Evolutionary conservation across 1,284 basidiomycete genomes (phyloP).

Genomic region (Tremellales sp.): DNA sequence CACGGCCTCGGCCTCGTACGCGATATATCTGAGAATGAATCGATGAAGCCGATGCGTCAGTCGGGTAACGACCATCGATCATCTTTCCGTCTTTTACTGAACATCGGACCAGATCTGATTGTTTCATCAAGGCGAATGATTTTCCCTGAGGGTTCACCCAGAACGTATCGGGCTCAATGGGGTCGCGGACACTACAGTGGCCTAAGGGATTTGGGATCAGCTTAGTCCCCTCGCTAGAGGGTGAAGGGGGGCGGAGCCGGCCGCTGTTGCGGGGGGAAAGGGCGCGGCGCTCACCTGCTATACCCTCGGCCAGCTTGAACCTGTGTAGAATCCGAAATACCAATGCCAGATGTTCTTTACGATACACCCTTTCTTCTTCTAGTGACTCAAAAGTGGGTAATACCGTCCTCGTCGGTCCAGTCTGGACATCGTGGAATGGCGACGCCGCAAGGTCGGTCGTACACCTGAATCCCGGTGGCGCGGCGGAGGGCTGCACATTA

Average conservation of each 20-base stretch:
- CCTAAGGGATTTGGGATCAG: slow-evolving; percentile 9
- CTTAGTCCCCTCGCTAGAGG: not conserved
- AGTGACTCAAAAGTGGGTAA: slow-evolving; percentile 27
- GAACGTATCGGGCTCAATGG: slow-evolving; percentile 40
- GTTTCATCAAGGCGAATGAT: slow-evolving; percentile 35
- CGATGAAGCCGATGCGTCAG: slow-evolving; percentile 35
- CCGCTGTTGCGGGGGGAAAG: too few species aligned
- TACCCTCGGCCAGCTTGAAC: slow-evolving; percentile 33
- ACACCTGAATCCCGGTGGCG: slow-evolving; percentile 22
- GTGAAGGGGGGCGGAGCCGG: too few species aligned
- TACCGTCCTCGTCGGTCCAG: slow-evolving; percentile 30
- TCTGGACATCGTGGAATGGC: slow-evolving; percentile 30
- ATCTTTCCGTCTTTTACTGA: slow-evolving; percentile 25
- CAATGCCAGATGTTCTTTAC: slow-evolving; percentile 41
- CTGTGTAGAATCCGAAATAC: slow-evolving; percentile 38
- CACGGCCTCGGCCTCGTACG: slow-evolving; percentile 23
- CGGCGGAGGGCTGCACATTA: slow-evolving; percentile 11
- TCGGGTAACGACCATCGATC: slow-evolving; percentile 31
- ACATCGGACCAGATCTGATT: slow-evolving; percentile 32
- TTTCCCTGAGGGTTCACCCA: slow-evolving; percentile 43
- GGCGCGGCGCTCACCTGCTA: slow-evolving; percentile 30
- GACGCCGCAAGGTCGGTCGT: slow-evolving; percentile 27
- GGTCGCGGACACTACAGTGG: slow-evolving; percentile 38
- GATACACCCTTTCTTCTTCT: slow-evolving; percentile 33
- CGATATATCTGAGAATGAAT: slow-evolving; percentile 40